Conservation (phyloP, 805 yeast genomes). For the Sporopachydermia lactativora region DNA sequence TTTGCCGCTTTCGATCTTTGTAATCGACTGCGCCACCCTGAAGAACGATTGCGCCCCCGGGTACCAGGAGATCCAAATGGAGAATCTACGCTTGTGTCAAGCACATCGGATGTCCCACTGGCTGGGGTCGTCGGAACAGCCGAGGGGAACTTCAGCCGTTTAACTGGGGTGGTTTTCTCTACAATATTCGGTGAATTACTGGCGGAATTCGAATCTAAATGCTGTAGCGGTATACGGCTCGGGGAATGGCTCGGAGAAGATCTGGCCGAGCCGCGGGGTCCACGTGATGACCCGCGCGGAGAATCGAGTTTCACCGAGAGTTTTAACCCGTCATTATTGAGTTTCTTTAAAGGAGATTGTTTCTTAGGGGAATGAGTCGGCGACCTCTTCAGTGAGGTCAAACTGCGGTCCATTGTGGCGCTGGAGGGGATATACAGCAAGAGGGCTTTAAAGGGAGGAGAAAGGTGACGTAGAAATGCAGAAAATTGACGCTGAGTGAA, state of each 20-base stretch:
- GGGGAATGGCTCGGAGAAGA: slow-evolving; percentile 1
- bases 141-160: background rate
- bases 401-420: background rate
- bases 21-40: too few species aligned
- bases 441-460: too few species aligned
- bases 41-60: too few species aligned
- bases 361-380: background rate
- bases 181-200: background rate
- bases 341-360: background rate
- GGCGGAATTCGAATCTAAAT: background rate
- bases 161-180: background rate
- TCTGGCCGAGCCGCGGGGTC: background rate
- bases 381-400: background rate
- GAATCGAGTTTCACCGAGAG: background rate
- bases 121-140: too few species aligned
- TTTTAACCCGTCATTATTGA: background rate
- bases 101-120: too few species aligned
- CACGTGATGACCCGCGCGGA: background rate
- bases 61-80: too few species aligned
- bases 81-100: too few species aligned
- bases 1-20: too few species aligned
- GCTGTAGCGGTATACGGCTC: background rate
- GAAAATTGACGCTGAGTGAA: too few species aligned
- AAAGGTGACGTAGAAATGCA: too few species aligned
- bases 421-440: too few species aligned